Evolutionary conservation across 1,284 basidiomycete species (phyloP).

Genomic region (Moesziomyces sp.): DNA sequence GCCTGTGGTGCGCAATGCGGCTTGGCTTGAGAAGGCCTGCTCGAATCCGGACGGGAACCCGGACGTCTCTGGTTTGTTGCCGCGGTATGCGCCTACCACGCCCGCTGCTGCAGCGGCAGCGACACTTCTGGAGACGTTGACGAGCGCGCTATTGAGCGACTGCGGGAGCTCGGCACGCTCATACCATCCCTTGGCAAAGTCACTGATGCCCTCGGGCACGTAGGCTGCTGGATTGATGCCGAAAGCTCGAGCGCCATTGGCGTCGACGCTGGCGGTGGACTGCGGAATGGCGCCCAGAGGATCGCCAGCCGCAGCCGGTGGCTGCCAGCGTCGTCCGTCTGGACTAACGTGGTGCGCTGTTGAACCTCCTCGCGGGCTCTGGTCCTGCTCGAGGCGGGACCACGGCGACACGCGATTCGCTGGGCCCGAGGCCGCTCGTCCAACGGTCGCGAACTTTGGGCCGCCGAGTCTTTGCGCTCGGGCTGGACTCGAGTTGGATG

Average conservation of each 20-base stretch:
- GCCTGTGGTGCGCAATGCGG: slow-evolving; percentile 7
- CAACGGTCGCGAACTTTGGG: slow-evolving; percentile 41
- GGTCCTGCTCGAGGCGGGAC: slow-evolving; percentile 14
- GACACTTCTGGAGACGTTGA: slow-evolving; percentile 53
- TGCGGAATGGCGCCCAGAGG: slow-evolving; percentile 18
- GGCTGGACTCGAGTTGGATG: neutral
- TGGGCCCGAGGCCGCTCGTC: slow-evolving; percentile 10
- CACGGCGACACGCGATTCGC: slow-evolving; percentile 22
- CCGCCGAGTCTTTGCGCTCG: slow-evolving; percentile 8
- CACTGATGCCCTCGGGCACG: slow-evolving; percentile 53
- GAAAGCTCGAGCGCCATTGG: slow-evolving; percentile 18
- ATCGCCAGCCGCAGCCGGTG: slow-evolving; percentile 3
- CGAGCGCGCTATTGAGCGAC: slow-evolving; percentile 43
- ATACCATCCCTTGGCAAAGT: slow-evolving; percentile 58
- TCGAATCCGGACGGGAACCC: slow-evolving; percentile 47
- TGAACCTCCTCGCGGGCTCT: neutral
- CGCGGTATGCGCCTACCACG: slow-evolving; percentile 22
- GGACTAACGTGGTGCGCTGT: neutral
- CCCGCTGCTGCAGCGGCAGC: slow-evolving; percentile 37
- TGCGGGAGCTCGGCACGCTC: slow-evolving; percentile 50
- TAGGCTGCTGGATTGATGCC: slow-evolving; percentile 44
- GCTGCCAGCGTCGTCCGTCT: slow-evolving; percentile 12
- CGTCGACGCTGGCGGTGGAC: slow-evolving; percentile 2
- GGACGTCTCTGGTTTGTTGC: slow-evolving; percentile 12
- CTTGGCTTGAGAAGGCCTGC: slow-evolving; percentile 29